A percentile compares a stretch with the other conserved stretches of the same genome.
Conservation (phyloP, 768 basidiomycete species). For the Lentinus tigrinus region DNA sequence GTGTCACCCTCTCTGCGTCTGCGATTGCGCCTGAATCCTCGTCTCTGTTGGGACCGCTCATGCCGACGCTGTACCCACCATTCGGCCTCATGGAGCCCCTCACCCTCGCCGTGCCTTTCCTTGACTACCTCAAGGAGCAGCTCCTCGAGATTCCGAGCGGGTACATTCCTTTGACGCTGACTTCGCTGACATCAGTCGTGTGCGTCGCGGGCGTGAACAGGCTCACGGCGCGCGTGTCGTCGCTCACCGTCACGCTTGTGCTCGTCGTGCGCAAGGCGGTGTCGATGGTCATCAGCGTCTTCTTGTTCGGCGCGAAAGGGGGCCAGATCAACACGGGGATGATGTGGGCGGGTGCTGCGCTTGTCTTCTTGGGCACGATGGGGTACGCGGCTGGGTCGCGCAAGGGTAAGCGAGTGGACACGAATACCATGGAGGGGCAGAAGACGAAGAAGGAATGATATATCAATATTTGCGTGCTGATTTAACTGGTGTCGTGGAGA, state of each 20-base stretch:
- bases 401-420: conserved; percentile 7
- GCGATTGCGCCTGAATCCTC: not conserved
- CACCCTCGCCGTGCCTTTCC: conserved; percentile 20
- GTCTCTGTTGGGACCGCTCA: not conserved
- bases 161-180: conserved; percentile 63
- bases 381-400: conserved; percentile 51
- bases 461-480: no score
- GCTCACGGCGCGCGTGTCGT: conserved; percentile 72
- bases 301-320: conserved; percentile 40
- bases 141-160: conserved; percentile 49
- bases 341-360: conserved; percentile 69
- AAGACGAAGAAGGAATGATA: conserved; percentile 19
- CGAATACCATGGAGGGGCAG: not conserved
- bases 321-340: conserved; percentile 22
- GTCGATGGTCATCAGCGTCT: conserved; percentile 71
- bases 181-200: conserved; percentile 80
- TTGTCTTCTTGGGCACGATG: conserved; percentile 72
- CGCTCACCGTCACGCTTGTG: conserved; percentile 76
- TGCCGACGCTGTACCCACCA: conserved; percentile 21
- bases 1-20: conserved; percentile 15
- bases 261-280: conserved; percentile 80
- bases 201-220: conserved; percentile 88
- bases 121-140: conserved; percentile 28
- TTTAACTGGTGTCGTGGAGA: not conserved
- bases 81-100: conserved; percentile 29